phyloP scores from a whole-genome alignment of 129 eudicot species.

The Gnaphalium uliginosum region DNA sequence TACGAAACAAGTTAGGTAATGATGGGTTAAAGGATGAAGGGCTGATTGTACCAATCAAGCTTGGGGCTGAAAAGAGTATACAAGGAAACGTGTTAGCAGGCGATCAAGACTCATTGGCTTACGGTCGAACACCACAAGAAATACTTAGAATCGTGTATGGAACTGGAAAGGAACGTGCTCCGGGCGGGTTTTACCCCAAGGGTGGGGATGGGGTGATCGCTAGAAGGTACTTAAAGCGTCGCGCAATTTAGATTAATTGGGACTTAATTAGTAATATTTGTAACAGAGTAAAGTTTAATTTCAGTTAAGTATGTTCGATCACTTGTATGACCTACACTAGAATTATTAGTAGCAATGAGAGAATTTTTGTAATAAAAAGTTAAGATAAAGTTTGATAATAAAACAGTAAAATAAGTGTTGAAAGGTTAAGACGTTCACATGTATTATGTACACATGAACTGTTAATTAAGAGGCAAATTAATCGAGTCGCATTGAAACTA shows the following conservation, averaged over 20 bases:
- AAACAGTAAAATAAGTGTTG: too few species aligned
- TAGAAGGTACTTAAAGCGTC: slow-evolving; percentile 8
- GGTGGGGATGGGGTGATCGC: slow-evolving; percentile 33
- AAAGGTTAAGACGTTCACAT: too few species aligned
- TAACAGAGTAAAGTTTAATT: too few species aligned
- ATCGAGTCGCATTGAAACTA: too few species aligned
- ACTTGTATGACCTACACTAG: too few species aligned
- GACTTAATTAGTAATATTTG: neutral
- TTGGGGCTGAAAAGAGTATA: slow-evolving; percentile 56
- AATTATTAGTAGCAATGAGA: too few species aligned
- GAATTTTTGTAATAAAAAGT: too few species aligned
- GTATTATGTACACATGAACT: too few species aligned
- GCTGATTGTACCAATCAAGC: slow-evolving; percentile 30
- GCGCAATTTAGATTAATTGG: neutral
- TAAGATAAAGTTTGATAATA: too few species aligned
- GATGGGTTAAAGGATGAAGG: slow-evolving; percentile 71
- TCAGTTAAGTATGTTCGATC: neutral
- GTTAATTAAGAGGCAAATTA: too few species aligned
- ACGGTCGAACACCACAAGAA: slow-evolving; percentile 34
- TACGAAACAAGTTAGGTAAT: slow-evolving; percentile 61
- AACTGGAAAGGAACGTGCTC: slow-evolving; percentile 20
- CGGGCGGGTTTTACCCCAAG: slow-evolving; percentile 37
- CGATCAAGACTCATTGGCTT: slow-evolving; percentile 34
- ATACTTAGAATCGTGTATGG: slow-evolving; percentile 40
- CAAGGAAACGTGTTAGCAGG: slow-evolving; percentile 66